phyloP scores from a whole-genome alignment of 306 rosid genomes.

The Amphicarpaea edgeworthii region DNA sequence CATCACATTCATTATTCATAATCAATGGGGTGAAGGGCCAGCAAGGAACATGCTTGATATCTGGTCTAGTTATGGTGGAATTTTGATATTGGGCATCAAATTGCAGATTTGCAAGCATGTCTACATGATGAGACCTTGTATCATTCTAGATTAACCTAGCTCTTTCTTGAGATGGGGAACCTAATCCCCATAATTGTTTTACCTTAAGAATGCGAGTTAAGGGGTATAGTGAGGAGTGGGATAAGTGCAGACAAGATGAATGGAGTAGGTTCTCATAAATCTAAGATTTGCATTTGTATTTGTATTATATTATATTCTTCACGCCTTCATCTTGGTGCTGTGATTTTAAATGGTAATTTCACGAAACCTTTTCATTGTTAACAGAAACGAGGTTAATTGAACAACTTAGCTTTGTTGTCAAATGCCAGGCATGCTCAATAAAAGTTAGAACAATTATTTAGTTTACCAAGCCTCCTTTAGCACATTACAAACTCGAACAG shows the following conservation, averaged over 20 bases:
- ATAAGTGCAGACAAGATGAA: neutral
- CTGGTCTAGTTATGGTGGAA: constrained; percentile 35
- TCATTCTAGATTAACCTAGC: constrained; percentile 28
- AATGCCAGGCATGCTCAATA: neutral
- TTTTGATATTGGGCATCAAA: constrained; percentile 37
- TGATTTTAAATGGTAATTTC: constrained; percentile 14
- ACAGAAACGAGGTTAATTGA: neutral
- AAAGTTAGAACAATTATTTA: neutral
- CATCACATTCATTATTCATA: constrained; percentile 14
- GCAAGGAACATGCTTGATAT: constrained; percentile 35
- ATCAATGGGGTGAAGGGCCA: neutral
- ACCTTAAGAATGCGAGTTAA: neutral
- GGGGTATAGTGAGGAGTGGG: neutral
- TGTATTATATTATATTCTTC: too few species aligned
- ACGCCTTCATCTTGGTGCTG: neutral
- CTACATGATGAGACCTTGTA: constrained; percentile 17
- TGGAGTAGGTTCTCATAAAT: neutral
- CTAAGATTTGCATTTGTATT: neutral
- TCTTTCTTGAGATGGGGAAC: neutral
- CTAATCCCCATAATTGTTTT: constrained; percentile 22
- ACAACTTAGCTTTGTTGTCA: neutral
- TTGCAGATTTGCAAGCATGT: constrained; percentile 27
- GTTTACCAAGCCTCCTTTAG: neutral
- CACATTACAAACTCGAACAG: neutral
- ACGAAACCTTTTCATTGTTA: neutral